Conservation (phyloP, 176 grass and related monocot genomes). For the Oryza glaberrima region DNA sequence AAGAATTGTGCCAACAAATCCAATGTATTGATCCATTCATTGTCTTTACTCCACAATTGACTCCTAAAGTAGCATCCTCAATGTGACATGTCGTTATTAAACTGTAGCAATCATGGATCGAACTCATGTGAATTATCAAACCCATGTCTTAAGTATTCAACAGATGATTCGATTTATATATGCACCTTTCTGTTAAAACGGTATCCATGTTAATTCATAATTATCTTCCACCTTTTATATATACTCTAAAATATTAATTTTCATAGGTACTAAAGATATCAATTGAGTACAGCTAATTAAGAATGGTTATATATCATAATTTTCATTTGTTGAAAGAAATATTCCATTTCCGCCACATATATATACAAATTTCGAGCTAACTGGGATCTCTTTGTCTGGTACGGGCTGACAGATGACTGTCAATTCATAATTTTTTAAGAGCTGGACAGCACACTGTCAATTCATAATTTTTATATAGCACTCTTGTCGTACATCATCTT, state of each 20-base stretch:
- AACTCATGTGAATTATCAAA: neutral
- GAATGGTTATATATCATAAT: neutral
- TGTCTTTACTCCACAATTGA: neutral
- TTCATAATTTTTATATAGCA: slow-evolving; percentile 18
- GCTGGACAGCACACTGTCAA: slow-evolving; percentile 1
- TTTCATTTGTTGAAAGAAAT: neutral
- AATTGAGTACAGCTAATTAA: no score
- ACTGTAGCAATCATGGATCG: neutral
- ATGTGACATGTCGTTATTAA: neutral
- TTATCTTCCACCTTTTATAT: neutral
- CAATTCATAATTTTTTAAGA: slow-evolving; percentile 3
- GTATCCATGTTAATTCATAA: neutral
- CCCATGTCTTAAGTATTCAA: neutral
- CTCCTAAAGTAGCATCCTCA: neutral
- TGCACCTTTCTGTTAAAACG: neutral
- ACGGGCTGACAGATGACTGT: slow-evolving; percentile 7
- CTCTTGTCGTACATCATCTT: slow-evolving; percentile 34
- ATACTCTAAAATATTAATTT: neutral
- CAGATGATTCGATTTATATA: neutral
- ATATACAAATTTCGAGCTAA: slow-evolving; percentile 26
- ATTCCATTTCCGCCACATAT: neutral
- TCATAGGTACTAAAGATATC: neutral
- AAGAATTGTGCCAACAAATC: neutral
- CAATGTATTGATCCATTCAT: neutral
- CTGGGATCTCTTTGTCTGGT: slow-evolving; percentile 10